These are phyloP conservation scores for Clarireedia hainanense DNA, from an alignment of 2,329 filamentous ascomycete genomes.

Conservation along the genomic window DNA sequence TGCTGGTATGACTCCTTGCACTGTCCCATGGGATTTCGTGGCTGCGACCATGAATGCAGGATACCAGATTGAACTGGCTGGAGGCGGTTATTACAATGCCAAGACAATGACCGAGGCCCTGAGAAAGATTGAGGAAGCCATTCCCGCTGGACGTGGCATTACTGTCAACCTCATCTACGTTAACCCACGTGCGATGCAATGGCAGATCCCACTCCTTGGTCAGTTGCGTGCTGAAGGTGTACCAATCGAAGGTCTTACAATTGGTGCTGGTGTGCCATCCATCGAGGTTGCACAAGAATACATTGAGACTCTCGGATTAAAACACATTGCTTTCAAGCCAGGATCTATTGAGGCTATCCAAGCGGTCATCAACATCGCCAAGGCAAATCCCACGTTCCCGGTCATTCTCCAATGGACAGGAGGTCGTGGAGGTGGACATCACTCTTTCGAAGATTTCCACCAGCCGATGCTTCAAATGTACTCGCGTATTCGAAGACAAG, in stretches of 20 bases:
- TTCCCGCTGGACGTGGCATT: slow-evolving; percentile 80
- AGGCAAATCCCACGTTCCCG: slow-evolving; percentile 90
- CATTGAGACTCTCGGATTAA: slow-evolving; percentile 84
- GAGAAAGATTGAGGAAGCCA: slow-evolving; percentile 73
- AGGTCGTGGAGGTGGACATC: slow-evolving; percentile 86
- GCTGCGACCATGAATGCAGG: slow-evolving; percentile 89
- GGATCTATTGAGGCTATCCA: slow-evolving; percentile 85
- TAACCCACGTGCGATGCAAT: slow-evolving; percentile 79
- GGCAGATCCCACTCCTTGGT: slow-evolving; percentile 82
- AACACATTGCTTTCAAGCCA: slow-evolving; percentile 92
- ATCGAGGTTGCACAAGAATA: slow-evolving; percentile 91
- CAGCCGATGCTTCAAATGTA: slow-evolving; percentile 90
- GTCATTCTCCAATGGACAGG: slow-evolving; percentile 92
- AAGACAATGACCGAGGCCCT: slow-evolving; percentile 78
- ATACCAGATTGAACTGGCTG: slow-evolving; percentile 87
- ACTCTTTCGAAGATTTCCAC: slow-evolving; percentile 94
- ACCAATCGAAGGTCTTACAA: slow-evolving; percentile 85
- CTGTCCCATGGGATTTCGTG: slow-evolving; percentile 86
- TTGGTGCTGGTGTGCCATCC: slow-evolving; percentile 88
- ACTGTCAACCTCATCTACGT: slow-evolving; percentile 88
- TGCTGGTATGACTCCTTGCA: slow-evolving; percentile 88
- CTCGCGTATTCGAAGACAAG: slow-evolving; percentile 71
- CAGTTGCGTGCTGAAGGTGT: slow-evolving; percentile 77
- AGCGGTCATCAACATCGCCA: slow-evolving; percentile 84
- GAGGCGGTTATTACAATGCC: slow-evolving; percentile 81